A percentile compares a stretch with the other conserved stretches of the same genome.
These are phyloP conservation scores for Collybia nuda DNA, from an alignment of 768 basidiomycete species.

Conservation along the genomic window DNA sequence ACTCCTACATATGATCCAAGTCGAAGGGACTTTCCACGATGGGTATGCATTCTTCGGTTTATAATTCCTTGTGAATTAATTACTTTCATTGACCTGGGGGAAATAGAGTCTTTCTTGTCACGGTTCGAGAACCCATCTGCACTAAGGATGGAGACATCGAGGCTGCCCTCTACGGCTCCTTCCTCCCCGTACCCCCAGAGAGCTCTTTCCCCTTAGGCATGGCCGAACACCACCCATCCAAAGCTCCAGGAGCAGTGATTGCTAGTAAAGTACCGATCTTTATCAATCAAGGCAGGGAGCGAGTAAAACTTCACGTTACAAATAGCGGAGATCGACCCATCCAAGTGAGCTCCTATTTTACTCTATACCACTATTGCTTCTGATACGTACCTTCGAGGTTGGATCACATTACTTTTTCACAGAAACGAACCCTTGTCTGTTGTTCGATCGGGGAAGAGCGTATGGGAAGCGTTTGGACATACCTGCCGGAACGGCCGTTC, in stretches of 20 bases:
- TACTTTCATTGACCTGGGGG: conserved; percentile 4
- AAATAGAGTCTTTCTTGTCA: conserved; percentile 87
- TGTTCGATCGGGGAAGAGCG: conserved; percentile 79
- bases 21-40: conserved; percentile 89
- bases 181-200: conserved; percentile 75
- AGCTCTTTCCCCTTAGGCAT: conserved; percentile 61
- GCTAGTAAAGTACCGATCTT: conserved; percentile 62
- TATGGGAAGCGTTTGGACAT: conserved; percentile 91
- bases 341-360: conserved; percentile 52
- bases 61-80: too few relatives aligned
- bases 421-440: conserved; percentile 80
- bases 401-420: conserved; percentile 96
- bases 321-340: conserved; percentile 94
- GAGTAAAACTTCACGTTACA: conserved; percentile 72
- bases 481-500: conserved; percentile 90
- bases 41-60: conserved; percentile 54
- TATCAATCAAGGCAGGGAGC: conserved; percentile 74
- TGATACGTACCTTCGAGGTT: conserved; percentile 46
- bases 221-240: conserved; percentile 48
- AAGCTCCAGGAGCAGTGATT: conserved; percentile 76
- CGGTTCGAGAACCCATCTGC: conserved; percentile 93
- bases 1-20: conserved; percentile 84
- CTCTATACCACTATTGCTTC: not conserved
- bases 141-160: conserved; percentile 75
- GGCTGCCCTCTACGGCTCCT: conserved; percentile 93